Base-by-base conservation (phyloP, 2,329 filamentous ascomycete species). In the Xylaria sp. region DNA sequence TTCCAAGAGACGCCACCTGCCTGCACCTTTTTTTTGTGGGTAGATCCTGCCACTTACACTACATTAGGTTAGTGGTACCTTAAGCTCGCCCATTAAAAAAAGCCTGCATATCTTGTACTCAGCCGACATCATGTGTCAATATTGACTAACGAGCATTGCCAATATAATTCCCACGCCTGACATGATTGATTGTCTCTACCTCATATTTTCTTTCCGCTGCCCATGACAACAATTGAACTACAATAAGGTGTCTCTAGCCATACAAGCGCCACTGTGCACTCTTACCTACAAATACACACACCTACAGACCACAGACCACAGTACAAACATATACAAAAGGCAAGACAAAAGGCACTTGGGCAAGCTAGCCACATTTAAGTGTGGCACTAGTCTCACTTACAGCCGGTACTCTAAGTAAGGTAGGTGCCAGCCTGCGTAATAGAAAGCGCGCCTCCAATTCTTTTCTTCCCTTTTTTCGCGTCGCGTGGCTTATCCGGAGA, bases 401-500 rank as follows among this genome's bases (percentile, higher is more conserved):
- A 58, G 36, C 38, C 45, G 36, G 45, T 65, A 61, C 27, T 36
- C 10, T 61, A 47, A 39, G 60, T 50, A 60, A 56, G 9, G 29
- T 10, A 51, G 11, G 39, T n/a, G n/a, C n/a, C n/a, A n/a, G n/a
- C n/a, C n/a, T n/a, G n/a, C n/a, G n/a, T 15, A 54, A 50, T 50
- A 50, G n/a, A 44, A 63, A n/a, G 66, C 67, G 67, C 67, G 67
- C 65, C 49, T 61, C 45, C 61, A 42, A 61, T 61, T 65, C 66
- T 63, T 61, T 61, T 44, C 29, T 58, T 56, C 44, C 39, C 36
- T 50, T 56, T 61, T 66, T 68, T 68, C 68, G 68, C 68, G 68
- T 70, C 68, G 68, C 68, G 66, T 70, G 68, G 66, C 64, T 69
- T 64, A 63, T 59, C 57, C 64, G 10, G 42, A 47, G 47, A 42